Base-by-base conservation (phyloP, 176 grass and related monocot species). In the Zea luxurians region DNA sequence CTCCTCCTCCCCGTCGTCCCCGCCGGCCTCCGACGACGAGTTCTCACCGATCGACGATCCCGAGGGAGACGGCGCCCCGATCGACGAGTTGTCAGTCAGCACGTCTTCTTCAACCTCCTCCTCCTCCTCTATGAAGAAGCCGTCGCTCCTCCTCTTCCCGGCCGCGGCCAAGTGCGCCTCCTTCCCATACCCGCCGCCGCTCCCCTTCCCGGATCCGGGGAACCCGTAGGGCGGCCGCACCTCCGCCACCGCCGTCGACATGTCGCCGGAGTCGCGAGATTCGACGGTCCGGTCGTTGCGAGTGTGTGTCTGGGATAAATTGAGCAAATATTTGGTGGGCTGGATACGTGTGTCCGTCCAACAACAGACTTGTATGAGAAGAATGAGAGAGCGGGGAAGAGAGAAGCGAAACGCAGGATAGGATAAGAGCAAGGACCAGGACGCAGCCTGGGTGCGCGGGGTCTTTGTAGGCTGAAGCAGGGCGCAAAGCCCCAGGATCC, bases 31-130 rank as follows among this genome's bases (percentile, higher is more conserved):
- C 18, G 78, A 82, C 20, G 85, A 85, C 0, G 86, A 86, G 73
- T 83, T 82, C 48, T 86, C 86, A 0, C 83, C 90, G 73, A 89
- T 86, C 66, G 83, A 89, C 6, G 90, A 92, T 80, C 76, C 69
- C 34, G 87, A 75, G 58, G 45, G 79, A 64, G 90, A 88, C 60
- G 45, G 79, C 69, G 67, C 43, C 10, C 87, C 73, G 67, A 89
- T 46, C 67, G 87, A 89, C 15, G 78, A 82, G 20, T 42, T 85
- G 13, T 89, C 86, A 20, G 80, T 78, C 1, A 83, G 49, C 46
- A 81, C 89, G 71, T 75, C 83, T 53, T 71, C 59, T 4, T 81
- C 27, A 7, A 6, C 71, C 13, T 86, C 89, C 27, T 27, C 27
- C 27, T 27, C 27, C 20, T 84, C 89, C 36, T 84, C 89, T 73